Conservation (phyloP, 495 filamentous ascomycete species). For the Penicillium goetzii region DNA sequence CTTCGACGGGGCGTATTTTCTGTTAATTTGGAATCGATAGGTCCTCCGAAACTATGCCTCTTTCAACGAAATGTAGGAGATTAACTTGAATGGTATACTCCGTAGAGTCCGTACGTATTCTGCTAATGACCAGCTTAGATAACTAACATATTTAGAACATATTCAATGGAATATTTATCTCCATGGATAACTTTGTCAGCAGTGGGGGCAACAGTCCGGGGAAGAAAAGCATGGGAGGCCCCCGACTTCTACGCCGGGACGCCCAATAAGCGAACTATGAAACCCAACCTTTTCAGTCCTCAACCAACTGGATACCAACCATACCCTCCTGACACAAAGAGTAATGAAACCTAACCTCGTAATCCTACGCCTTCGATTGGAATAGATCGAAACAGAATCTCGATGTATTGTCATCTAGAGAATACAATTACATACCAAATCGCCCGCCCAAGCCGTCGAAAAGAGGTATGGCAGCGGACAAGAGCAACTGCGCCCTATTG, state of each 20-base stretch:
- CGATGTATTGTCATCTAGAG: conserved; percentile 6
- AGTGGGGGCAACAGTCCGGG: conserved; percentile 8
- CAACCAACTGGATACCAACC: background rate
- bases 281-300: background rate
- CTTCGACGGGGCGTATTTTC: background rate
- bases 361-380: background rate
- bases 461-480: conserved; percentile 3
- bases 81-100: background rate
- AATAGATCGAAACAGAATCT: background rate
- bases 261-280: background rate
- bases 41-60: background rate
- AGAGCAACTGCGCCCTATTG: conserved; percentile 15
- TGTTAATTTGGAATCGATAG: background rate
- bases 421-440: conserved; percentile 17
- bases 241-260: background rate
- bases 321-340: conserved; percentile 2
- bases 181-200: background rate
- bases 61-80: background rate
- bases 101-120: background rate
- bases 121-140: background rate
- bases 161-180: background rate
- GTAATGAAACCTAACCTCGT: background rate
- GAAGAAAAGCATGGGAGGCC: conserved; percentile 5
- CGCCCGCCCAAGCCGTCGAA: background rate
- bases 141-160: background rate